Percentiles rank a stretch among this genome's conserved stretches.
These are phyloP conservation scores for Panaeolus papilionaceus DNA, from an alignment of 768 basidiomycete genomes.

Conservation along the genomic window DNA sequence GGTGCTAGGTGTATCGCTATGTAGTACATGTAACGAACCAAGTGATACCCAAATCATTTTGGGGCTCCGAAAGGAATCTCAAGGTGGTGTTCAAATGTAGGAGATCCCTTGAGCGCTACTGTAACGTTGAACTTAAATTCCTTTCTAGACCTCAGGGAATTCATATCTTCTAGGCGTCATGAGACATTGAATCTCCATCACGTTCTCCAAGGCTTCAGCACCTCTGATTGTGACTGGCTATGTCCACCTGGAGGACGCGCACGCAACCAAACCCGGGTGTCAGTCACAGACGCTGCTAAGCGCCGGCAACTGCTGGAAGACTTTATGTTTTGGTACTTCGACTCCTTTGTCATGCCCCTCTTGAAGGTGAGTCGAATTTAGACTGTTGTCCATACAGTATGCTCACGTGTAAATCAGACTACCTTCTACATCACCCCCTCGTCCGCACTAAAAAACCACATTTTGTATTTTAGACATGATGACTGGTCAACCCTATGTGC, in stretches of 20 bases:
- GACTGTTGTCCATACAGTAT: no score
- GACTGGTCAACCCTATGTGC: conserved; percentile 88
- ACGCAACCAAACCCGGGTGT: conserved; percentile 51
- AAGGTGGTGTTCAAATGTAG: conserved; percentile 62
- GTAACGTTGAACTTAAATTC: background rate
- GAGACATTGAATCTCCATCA: conserved; percentile 82
- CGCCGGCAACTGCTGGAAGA: conserved; percentile 85
- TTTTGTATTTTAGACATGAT: conserved; percentile 93
- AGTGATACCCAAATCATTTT: conserved; percentile 77
- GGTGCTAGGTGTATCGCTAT: conserved; percentile 71
- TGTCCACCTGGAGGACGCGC: conserved; percentile 48
- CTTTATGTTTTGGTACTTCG: conserved; percentile 94
- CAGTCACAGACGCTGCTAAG: conserved; percentile 74
- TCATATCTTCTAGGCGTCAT: conserved; percentile 78
- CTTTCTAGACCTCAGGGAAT: conserved; percentile 68
- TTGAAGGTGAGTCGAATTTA: conserved; percentile 59
- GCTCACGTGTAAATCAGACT: conserved; percentile 55
- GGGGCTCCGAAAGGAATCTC: conserved; percentile 78
- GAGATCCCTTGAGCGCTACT: conserved; percentile 26
- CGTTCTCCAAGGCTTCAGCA: conserved; percentile 77
- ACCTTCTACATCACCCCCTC: conserved; percentile 96
- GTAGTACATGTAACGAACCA: conserved; percentile 63
- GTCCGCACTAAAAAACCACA: conserved; percentile 78
- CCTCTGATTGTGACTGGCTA: conserved; percentile 83
- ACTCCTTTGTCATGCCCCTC: conserved; percentile 80